Evolutionary conservation across 2,329 filamentous ascomycete species (phyloP).

Genomic region (Chaetothyriales sp.): DNA sequence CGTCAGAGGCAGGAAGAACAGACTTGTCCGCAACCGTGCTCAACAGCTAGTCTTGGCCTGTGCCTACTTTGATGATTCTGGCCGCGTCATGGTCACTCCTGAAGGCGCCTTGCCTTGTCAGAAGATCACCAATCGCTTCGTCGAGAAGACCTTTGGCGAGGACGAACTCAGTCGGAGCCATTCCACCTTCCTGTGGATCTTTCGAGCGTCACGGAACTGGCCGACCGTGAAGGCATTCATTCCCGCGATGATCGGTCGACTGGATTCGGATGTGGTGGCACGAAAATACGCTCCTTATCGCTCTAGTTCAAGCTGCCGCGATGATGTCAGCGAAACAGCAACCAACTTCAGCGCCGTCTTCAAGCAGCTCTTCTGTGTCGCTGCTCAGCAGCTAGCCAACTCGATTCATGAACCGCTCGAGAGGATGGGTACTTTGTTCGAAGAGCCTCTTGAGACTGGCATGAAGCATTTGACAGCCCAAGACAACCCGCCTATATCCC

Average conservation of each 20-base stretch:
- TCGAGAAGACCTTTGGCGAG: constrained; percentile 49
- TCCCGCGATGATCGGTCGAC: constrained; percentile 55
- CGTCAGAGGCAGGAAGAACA: constrained; percentile 38
- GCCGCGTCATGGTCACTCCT: constrained; percentile 32
- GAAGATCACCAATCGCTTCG: constrained; percentile 65
- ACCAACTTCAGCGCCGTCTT: constrained; percentile 62
- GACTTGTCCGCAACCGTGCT: constrained; percentile 41
- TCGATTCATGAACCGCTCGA: constrained; percentile 48
- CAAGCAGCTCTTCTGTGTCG: constrained; percentile 68
- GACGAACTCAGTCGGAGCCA: constrained; percentile 65
- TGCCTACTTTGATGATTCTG: constrained; percentile 29
- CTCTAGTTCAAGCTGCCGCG: constrained; percentile 17
- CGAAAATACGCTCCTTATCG: constrained; percentile 9
- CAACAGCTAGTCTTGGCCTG: constrained; percentile 42
- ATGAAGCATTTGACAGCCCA: constrained; percentile 8
- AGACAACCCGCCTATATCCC: neutral
- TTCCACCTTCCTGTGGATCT: constrained; percentile 76
- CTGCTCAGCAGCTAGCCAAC: constrained; percentile 57
- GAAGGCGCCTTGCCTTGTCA: constrained; percentile 32
- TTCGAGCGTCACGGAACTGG: constrained; percentile 69
- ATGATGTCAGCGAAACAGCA: constrained; percentile 20
- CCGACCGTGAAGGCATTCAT: constrained; percentile 50
- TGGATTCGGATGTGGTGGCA: constrained; percentile 37
- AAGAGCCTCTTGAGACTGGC: constrained; percentile 58
- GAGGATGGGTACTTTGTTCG: constrained; percentile 55